Evolutionary conservation across 305 asterid species (phyloP).

Genomic region (Stenogyne calaminthoides): DNA sequence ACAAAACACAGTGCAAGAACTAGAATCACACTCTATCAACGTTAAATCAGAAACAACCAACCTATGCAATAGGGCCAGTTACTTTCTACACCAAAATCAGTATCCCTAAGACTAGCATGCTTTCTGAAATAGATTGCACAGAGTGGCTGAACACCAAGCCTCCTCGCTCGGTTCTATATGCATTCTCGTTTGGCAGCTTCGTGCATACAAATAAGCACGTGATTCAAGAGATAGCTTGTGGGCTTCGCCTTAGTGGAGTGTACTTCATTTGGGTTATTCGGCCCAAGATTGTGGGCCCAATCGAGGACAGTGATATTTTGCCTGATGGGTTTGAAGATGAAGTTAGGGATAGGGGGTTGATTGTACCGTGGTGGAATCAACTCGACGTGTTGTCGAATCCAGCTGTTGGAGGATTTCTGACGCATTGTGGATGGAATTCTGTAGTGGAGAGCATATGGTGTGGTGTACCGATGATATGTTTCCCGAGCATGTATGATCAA

Average conservation of each 20-base stretch:
- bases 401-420: constrained; percentile 38
- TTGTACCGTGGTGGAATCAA: constrained; percentile 59
- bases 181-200: constrained; percentile 65
- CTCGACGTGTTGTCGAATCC: constrained; percentile 41
- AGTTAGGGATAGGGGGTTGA: constrained; percentile 39
- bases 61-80: constrained; percentile 53
- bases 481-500: constrained; percentile 51
- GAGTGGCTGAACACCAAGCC: constrained; percentile 55
- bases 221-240: constrained; percentile 49
- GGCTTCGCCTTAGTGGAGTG: constrained; percentile 42
- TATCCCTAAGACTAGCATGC: constrained; percentile 40
- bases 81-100: constrained; percentile 30
- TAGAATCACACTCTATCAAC: constrained; percentile 42
- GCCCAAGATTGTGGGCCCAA: constrained; percentile 38
- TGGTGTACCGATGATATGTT: constrained; percentile 28
- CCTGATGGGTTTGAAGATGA: constrained; percentile 40
- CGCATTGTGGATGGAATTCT: constrained; percentile 30
- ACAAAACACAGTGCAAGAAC: constrained; percentile 54
- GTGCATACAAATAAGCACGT: constrained; percentile 42
- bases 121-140: constrained; percentile 49
- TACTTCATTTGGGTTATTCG: constrained; percentile 54
- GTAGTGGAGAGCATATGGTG: constrained; percentile 14
- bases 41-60: constrained; percentile 37
- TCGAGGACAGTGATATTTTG: constrained; percentile 27
- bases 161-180: constrained; percentile 47